phyloP scores from a whole-genome alignment of 1,284 basidiomycete genomes.

The Hypsizygus ulmarius region DNA sequence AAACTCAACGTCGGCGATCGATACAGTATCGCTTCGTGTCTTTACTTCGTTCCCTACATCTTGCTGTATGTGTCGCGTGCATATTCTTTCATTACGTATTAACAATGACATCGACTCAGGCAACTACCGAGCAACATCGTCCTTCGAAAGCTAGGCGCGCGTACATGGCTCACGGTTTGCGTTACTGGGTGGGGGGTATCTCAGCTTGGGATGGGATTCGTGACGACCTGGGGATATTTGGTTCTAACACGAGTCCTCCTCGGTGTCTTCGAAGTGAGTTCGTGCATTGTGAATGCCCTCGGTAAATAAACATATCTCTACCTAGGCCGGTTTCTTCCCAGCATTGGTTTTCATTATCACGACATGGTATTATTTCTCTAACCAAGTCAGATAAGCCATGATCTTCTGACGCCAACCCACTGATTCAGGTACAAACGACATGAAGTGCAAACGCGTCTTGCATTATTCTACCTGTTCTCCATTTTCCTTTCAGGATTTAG shows the following conservation, averaged over 20 bases:
- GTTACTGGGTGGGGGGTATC: constrained; percentile 40
- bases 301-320: not conserved
- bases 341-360: constrained; percentile 43
- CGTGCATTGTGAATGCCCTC: not conserved
- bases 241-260: constrained; percentile 36
- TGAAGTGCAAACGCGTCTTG: constrained; percentile 42
- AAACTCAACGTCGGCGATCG: constrained; percentile 21
- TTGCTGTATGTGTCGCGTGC: constrained; percentile 18
- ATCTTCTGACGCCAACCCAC: not conserved
- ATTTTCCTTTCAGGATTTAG: constrained; percentile 38
- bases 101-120: constrained; percentile 19
- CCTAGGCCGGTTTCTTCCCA: constrained; percentile 42
- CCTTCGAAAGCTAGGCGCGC: constrained; percentile 37
- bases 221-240: constrained; percentile 37
- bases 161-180: constrained; percentile 37
- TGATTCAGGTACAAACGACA: constrained; percentile 38
- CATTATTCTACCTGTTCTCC: constrained; percentile 39
- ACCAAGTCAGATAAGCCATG: not conserved
- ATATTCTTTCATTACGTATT: not conserved
- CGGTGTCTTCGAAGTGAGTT: constrained; percentile 38
- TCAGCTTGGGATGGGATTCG: constrained; percentile 44
- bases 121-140: constrained; percentile 41
- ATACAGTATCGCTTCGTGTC: constrained; percentile 24
- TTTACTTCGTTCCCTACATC: constrained; percentile 26
- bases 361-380: constrained; percentile 31